Evolutionary conservation across 352 stramenopile genomes (phyloP).

Genomic region (Peronospora destructor): DNA sequence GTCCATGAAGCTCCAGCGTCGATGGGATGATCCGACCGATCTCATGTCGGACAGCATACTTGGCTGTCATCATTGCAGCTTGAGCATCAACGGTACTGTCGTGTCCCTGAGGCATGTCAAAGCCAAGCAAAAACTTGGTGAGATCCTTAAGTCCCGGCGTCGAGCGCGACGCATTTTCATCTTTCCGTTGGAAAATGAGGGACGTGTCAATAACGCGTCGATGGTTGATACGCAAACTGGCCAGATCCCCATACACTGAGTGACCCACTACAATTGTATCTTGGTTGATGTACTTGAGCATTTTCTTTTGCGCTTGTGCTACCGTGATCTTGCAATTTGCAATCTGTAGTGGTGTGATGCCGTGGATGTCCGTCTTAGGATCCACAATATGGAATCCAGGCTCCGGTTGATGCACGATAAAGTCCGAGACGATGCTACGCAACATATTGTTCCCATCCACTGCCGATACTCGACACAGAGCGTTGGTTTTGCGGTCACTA

Average conservation of each 20-base stretch:
- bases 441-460: conserved; percentile 77
- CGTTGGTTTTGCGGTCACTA: conserved; percentile 37
- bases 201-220: conserved; percentile 77
- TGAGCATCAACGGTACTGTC: conserved; percentile 84
- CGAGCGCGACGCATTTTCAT: conserved; percentile 21
- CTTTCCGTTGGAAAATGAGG: conserved; percentile 67
- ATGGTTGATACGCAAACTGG: conserved; percentile 70
- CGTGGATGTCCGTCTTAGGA: conserved; percentile 82
- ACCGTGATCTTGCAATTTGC: conserved; percentile 66
- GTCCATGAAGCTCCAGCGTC: conserved; percentile 51
- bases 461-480: conserved; percentile 74
- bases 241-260: conserved; percentile 69
- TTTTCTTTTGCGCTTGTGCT: conserved; percentile 64
- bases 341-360: conserved; percentile 69
- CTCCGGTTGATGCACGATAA: conserved; percentile 80
- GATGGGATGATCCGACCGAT: conserved; percentile 65
- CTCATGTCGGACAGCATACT: conserved; percentile 55
- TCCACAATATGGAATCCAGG: conserved; percentile 49
- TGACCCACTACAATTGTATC: conserved; percentile 84
- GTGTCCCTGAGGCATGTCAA: conserved; percentile 81
- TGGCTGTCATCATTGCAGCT: conserved; percentile 80
- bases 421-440: conserved; percentile 59
- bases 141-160: conserved; percentile 69
- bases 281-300: conserved; percentile 77
- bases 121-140: conserved; percentile 72